A percentile compares a stretch with the other conserved stretches of the same genome.
Conservation (phyloP, 306 rosid genomes). For the Hippophae tibetana region DNA sequence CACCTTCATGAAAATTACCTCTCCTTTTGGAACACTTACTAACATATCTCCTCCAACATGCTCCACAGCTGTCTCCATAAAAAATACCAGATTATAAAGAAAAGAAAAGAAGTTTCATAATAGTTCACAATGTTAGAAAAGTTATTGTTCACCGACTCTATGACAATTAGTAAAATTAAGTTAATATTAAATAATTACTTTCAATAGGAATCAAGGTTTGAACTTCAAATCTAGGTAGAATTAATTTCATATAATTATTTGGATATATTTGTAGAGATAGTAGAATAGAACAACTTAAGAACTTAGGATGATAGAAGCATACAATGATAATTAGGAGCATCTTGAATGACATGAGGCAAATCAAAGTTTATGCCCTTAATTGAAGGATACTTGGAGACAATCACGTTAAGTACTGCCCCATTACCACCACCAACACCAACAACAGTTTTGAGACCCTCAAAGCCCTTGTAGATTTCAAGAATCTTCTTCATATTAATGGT, state of each 20-base stretch:
- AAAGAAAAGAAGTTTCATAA: too few relatives aligned
- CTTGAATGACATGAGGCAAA: slow-evolving; percentile 75
- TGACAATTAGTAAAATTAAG: too few relatives aligned
- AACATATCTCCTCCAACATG: slow-evolving; percentile 34
- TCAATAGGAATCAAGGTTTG: too few relatives aligned
- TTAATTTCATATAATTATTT: too few relatives aligned
- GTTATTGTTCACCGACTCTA: too few relatives aligned
- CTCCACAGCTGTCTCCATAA: slow-evolving; percentile 12
- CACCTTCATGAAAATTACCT: slow-evolving; percentile 28
- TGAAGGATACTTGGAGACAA: slow-evolving; percentile 68
- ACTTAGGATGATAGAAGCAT: background rate
- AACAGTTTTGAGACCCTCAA: slow-evolving; percentile 59
- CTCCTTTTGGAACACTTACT: slow-evolving; percentile 13
- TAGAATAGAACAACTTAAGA: too few relatives aligned
- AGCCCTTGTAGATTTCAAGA: slow-evolving; percentile 39
- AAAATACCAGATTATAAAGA: too few relatives aligned
- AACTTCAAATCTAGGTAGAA: too few relatives aligned
- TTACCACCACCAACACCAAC: slow-evolving; percentile 95
- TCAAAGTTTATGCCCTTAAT: slow-evolving; percentile 83
- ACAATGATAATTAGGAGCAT: slow-evolving; percentile 70
- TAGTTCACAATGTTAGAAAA: too few relatives aligned
- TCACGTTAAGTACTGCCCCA: slow-evolving; percentile 61
- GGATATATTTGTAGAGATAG: too few relatives aligned
- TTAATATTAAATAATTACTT: too few relatives aligned
- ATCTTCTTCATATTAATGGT: slow-evolving; percentile 68